Conservation (phyloP, 306 rosid genomes). For the Cicer chorassanicum region DNA sequence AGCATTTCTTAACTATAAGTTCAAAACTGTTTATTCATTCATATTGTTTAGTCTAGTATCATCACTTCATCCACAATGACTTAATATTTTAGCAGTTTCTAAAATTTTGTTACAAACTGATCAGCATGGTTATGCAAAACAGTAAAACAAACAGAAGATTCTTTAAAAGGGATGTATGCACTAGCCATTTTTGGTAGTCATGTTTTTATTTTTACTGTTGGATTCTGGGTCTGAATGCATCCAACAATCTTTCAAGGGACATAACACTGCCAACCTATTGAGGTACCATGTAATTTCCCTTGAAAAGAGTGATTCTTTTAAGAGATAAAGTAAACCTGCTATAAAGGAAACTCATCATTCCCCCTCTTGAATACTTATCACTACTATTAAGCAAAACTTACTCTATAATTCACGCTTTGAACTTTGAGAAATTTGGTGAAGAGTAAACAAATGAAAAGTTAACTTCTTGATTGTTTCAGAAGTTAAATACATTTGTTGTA, state of each 20-base stretch:
- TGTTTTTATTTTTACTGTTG: not conserved
- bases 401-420: no score
- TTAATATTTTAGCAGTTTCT: not conserved
- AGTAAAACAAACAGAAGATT: not conserved
- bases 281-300: not conserved
- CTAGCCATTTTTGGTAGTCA: not conserved
- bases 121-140: no score
- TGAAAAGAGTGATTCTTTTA: not conserved
- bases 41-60: constrained; percentile 19
- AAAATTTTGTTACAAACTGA: no score
- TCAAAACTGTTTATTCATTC: constrained; percentile 19
- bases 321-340: constrained; percentile 5
- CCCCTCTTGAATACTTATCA: not conserved
- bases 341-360: not conserved
- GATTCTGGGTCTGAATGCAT: not conserved
- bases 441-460: no score
- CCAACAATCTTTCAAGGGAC: constrained; percentile 18
- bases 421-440: no score
- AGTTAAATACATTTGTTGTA: no score
- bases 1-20: constrained; percentile 21
- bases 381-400: not conserved
- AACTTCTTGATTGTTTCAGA: no score
- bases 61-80: not conserved
- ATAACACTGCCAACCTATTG: not conserved
- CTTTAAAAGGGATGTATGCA: constrained; percentile 13